phyloP scores from a whole-genome alignment of 2,329 filamentous ascomycete genomes.

The Aspergillus brunneoviolaceus region DNA sequence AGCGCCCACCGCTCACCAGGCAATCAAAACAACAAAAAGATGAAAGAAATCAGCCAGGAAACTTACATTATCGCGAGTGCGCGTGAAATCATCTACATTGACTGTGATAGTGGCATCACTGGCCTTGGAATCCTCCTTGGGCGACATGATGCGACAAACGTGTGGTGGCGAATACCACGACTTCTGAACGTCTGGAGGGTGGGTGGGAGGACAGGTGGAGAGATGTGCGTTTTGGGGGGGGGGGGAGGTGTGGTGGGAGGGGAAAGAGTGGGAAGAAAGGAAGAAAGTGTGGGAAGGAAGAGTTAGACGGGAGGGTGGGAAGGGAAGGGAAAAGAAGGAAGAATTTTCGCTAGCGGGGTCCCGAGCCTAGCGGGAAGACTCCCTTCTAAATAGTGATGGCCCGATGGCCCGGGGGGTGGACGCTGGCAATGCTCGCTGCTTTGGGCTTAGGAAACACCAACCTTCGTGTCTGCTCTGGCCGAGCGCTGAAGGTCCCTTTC shows the following conservation, averaged over 20 bases:
- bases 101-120: conserved; percentile 40
- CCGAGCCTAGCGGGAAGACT: conserved; percentile 15
- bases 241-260: conserved; percentile 48
- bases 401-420: neutral
- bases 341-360: conserved; percentile 24
- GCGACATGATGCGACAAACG: conserved; percentile 51
- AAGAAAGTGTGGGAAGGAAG: conserved; percentile 3
- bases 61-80: conserved; percentile 80
- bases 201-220: too few species aligned
- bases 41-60: conserved; percentile 18
- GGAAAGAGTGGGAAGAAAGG: conserved; percentile 21
- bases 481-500: neutral
- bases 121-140: conserved; percentile 38
- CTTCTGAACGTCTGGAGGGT: neutral
- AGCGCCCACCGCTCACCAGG: neutral
- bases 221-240: conserved; percentile 23
- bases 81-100: conserved; percentile 72
- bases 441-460: conserved; percentile 18
- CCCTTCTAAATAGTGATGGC: conserved; percentile 22
- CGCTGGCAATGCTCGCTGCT: conserved; percentile 15
- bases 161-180: neutral
- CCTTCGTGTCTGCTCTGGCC: neutral
- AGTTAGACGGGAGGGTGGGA: conserved; percentile 16
- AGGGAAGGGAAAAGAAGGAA: conserved; percentile 14
- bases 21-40: neutral